Conservation (phyloP, 108 stramenopile genomes). For the Mediolabrus comicus region DNA sequence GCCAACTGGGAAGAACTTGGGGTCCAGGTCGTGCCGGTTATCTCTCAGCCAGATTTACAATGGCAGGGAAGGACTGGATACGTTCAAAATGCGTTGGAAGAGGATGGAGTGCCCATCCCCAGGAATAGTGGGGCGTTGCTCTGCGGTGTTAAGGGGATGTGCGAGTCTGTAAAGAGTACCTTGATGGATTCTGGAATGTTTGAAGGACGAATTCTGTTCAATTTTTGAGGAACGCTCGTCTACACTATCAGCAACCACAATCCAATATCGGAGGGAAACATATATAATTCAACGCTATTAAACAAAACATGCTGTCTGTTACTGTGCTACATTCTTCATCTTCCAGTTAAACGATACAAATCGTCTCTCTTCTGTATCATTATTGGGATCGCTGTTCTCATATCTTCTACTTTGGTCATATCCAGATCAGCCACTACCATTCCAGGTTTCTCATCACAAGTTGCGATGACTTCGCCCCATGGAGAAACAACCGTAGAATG, state of each 20-base stretch:
- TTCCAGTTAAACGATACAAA: constrained; percentile 64
- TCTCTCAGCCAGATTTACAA: constrained; percentile 55
- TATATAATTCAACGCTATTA: not conserved
- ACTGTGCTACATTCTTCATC: not conserved
- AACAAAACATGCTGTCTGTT: too few species aligned
- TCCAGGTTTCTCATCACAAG: constrained; percentile 81
- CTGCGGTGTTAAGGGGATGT: constrained; percentile 89
- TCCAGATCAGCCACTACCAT: constrained; percentile 95
- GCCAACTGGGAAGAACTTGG: constrained; percentile 78
- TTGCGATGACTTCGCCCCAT: constrained; percentile 96
- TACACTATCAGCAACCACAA: too few species aligned
- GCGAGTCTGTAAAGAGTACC: constrained; percentile 80
- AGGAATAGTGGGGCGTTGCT: constrained; percentile 78
- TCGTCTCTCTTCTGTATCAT: constrained; percentile 70
- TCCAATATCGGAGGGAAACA: too few species aligned
- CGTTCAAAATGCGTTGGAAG: constrained; percentile 87
- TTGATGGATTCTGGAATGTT: constrained; percentile 83
- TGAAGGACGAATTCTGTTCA: constrained; percentile 86
- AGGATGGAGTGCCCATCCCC: constrained; percentile 87
- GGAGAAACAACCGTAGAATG: constrained; percentile 95
- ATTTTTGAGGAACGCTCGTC: constrained; percentile 91
- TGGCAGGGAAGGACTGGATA: constrained; percentile 88
- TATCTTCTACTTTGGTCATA: constrained; percentile 68
- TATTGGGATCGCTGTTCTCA: constrained; percentile 84
- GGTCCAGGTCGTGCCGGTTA: constrained; percentile 84